Evolutionary conservation across 371 early-diverging fungal species (phyloP), one percentile per base, ranked within the genome.

Genomic region (Blastocladiella emersonii): DNA sequence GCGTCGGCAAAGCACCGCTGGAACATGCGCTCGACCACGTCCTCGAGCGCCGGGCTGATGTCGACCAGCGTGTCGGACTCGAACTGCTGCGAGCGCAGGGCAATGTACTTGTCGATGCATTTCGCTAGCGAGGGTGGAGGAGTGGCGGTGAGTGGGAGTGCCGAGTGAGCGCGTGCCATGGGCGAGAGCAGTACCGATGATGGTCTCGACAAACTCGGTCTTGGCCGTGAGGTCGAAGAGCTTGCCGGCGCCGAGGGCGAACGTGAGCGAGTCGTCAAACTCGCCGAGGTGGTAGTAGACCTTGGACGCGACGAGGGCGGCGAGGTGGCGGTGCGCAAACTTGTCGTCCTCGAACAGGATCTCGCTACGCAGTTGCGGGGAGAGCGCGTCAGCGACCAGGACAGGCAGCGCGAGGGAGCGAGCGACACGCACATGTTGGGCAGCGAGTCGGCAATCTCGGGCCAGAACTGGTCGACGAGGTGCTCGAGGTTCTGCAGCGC

Each of bases 291-390:
- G 90, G 63, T 89, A 92, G 71, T 91, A 92, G 7, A 91, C 89
- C 82, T 97, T 97, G 60, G 97, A 92, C 5, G 94, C 95, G 8
- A 97, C 92, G 61, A 97, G 77, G 39, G 95, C 95, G 37, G 97
- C 97, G 34, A 95, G 77, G 69, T 90, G 78, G 66, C 91, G 85
- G 63, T 93, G 79, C 65, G 80, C 75, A 69, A 95, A 95, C 10
- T 74, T 70, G 48, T 84, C 78, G 74, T 96, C 91, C 75, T 95
- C 95, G 70, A 89, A 94, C 61, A 95, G 81, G 63, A 91, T 82
- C 72, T 95, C 95, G 70, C 92, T 92, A 71, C 15, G 56, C 13
- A n/a, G n/a, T n/a, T n/a, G n/a, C n/a, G n/a, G n/a, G 49, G n/a
- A 21, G n/a, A 19, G n/a, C 21, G n/a, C 21, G n/a, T 48, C 25